A percentile compares a stretch with the other conserved stretches of the same genome.
These are phyloP conservation scores for Botrytis tulipae DNA, from an alignment of 2,329 filamentous ascomycete genomes.

Conservation along the genomic window DNA sequence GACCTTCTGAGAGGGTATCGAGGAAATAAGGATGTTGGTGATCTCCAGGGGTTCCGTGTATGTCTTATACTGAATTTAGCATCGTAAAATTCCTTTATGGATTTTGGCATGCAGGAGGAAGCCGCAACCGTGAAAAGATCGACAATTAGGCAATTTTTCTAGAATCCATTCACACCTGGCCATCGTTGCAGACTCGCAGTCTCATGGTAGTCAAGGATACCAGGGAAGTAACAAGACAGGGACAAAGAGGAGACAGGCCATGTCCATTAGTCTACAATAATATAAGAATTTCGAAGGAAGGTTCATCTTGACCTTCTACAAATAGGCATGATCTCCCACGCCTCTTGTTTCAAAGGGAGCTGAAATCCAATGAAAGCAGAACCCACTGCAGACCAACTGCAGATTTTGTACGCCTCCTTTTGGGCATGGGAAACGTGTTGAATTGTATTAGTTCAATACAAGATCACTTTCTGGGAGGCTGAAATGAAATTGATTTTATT, in stretches of 20 bases:
- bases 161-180: conserved; percentile 9
- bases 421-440: neutral
- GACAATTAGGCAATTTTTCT: conserved; percentile 14
- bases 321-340: conserved; percentile 17
- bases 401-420: conserved; percentile 5
- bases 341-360: conserved; percentile 14
- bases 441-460: neutral
- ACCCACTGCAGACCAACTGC: neutral
- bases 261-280: conserved; percentile 6
- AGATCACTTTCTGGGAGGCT: conserved; percentile 9
- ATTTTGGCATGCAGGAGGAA: conserved; percentile 9
- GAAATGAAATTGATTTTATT: conserved; percentile 1
- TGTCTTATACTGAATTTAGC: conserved; percentile 5
- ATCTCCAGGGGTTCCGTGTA: conserved; percentile 11
- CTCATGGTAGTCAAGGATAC: conserved; percentile 20
- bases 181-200: conserved; percentile 7
- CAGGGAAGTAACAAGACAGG: neutral
- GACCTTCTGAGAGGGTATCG: neutral
- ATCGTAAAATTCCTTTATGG: conserved; percentile 8
- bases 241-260: conserved; percentile 6
- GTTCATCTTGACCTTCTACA: conserved; percentile 18
- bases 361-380: conserved; percentile 21
- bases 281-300: conserved; percentile 11
- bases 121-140: conserved; percentile 19
- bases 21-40: neutral